Evolutionary conservation across 1,284 basidiomycete genomes (phyloP).

Genomic region (Ustilago curta): DNA sequence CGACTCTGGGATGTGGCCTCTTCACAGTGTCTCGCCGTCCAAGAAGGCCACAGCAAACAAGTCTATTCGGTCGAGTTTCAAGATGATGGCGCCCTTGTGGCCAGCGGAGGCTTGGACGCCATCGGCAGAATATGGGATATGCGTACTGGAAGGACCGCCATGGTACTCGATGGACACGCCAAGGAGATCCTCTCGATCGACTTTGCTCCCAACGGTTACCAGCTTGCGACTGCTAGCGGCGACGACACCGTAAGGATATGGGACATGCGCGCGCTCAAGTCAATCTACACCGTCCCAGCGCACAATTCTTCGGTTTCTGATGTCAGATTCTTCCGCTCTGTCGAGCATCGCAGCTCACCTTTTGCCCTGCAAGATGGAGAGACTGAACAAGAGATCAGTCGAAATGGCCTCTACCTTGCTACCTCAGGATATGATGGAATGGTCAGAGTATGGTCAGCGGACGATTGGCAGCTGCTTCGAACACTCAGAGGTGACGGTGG

Average conservation of each 20-base stretch:
- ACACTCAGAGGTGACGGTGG: slow-evolving; percentile 92
- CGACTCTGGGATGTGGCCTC: slow-evolving; percentile 91
- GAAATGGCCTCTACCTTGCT: slow-evolving; percentile 85
- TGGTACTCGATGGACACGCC: slow-evolving; percentile 97
- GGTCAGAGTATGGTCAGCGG: slow-evolving; percentile 96
- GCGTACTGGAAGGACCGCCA: slow-evolving; percentile 92
- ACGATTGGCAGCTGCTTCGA: slow-evolving; percentile 93
- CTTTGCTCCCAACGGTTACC: slow-evolving; percentile 96
- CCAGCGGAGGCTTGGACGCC: slow-evolving; percentile 94
- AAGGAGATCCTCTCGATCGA: slow-evolving; percentile 90
- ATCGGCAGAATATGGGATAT: slow-evolving; percentile 98
- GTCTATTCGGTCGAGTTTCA: slow-evolving; percentile 96
- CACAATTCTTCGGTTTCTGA: slow-evolving; percentile 95
- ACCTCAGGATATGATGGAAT: slow-evolving; percentile 94
- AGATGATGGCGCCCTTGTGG: slow-evolving; percentile 89
- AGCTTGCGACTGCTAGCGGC: slow-evolving; percentile 94
- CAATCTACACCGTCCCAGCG: slow-evolving; percentile 95
- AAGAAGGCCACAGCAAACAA: slow-evolving; percentile 97
- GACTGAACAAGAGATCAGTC: slow-evolving; percentile 66
- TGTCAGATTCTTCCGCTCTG: slow-evolving; percentile 85
- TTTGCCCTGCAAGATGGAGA: not conserved
- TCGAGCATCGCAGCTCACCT: slow-evolving; percentile 15
- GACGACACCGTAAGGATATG: slow-evolving; percentile 98
- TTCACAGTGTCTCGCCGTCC: slow-evolving; percentile 83
- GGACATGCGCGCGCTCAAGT: slow-evolving; percentile 92